Percentiles rank a stretch among this genome's conserved stretches.
Conservation (phyloP, 2,329 filamentous ascomycete genomes). For the Pseudogymnoascus sp. region DNA sequence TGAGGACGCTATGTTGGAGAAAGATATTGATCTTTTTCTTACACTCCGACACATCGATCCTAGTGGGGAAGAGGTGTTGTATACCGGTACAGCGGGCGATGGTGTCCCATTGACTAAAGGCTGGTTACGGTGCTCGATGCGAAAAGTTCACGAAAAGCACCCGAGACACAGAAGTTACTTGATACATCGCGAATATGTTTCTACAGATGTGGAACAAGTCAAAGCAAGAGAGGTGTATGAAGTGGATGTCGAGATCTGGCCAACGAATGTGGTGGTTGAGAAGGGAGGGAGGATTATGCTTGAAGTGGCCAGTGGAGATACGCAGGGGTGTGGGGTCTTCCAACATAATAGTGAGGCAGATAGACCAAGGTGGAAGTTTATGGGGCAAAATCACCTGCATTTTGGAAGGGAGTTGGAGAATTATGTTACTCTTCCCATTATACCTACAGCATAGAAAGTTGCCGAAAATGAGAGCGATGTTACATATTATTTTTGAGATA, state of each 20-base stretch:
- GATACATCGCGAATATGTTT: neutral
- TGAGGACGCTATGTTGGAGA: neutral
- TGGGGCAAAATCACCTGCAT: conserved; percentile 46
- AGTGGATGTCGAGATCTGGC: neutral
- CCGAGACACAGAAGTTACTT: neutral
- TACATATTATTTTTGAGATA: neutral
- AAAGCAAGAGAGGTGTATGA: neutral
- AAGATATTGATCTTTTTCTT: neutral
- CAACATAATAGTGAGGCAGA: neutral
- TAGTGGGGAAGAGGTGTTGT: neutral
- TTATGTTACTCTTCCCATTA: conserved; percentile 47
- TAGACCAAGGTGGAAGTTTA: conserved; percentile 35
- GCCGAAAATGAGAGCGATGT: neutral
- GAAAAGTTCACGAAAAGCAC: neutral
- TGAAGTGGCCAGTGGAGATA: neutral
- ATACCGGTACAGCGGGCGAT: neutral
- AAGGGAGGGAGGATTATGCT: neutral
- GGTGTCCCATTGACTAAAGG: neutral
- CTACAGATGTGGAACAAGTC: neutral
- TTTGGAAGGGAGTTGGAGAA: conserved; percentile 44
- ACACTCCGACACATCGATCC: neutral
- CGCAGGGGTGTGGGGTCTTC: neutral
- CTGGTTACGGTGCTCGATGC: neutral
- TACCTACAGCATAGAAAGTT: conserved; percentile 32
- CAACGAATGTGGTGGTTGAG: neutral